Evolutionary conservation across 2,329 filamentous ascomycete genomes (phyloP), one percentile per base, ranked within the genome.

Genomic region (Apiospora rasikravindrae): DNA sequence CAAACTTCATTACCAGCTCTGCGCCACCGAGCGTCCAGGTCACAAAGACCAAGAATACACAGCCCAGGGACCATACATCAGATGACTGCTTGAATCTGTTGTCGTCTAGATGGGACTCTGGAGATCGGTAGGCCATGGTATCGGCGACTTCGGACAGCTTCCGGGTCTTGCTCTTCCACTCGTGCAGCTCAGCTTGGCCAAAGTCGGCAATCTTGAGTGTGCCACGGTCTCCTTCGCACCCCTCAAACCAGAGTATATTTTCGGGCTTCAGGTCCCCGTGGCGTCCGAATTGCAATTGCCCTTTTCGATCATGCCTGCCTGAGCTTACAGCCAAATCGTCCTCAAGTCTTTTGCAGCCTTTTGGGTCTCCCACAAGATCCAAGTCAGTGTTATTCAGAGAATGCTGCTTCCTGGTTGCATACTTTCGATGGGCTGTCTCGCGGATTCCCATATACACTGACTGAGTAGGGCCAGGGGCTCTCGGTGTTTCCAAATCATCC

Each of bases 181-280:
- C 47, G 22, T 49, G 47, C 47, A 49, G 47, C 22, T 49, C 47
- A 6, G 47, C 47, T 4, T 49, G 57, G 13, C 57, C 57, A 64
- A 64, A 40, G 26, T 64, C 57, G 14, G 57, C 26, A 19, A 64
- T 29, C 57, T 33, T n/a, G 14, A 64, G 57, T 7, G 33, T 29
- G 7, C 33, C 26, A 6, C 6, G 0, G 19, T 6, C 4, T 14
- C 33, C 33, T 37, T 64, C 5, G 8, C 4, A 16, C 19, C 33
- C 33, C 26, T 64, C 8, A 26, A 64, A 64, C 57, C 57, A 64
- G n/a, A 64, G 57, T 26, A 64, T 64, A 26, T 64, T 64, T 14
- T 29, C 33, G 5, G 57, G 26, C 22, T 64, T 64, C 33, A 64
- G 14, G 57, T 64, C 57, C 11, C 57, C 57, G 11, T 64, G 57